These are phyloP conservation scores for Aureobasidium zeae DNA, from an alignment of 2,329 filamentous ascomycete genomes.

Conservation along the genomic window DNA sequence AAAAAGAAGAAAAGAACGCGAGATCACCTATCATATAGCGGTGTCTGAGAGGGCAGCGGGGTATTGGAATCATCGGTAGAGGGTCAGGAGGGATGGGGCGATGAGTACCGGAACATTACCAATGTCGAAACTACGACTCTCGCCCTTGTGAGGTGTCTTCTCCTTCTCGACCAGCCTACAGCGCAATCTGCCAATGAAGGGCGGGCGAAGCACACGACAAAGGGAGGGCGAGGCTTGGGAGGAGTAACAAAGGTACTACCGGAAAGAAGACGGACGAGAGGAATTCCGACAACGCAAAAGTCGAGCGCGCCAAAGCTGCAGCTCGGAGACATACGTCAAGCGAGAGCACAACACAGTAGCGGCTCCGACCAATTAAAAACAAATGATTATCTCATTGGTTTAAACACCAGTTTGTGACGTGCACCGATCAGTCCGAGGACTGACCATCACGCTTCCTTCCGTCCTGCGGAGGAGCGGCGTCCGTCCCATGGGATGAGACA, in stretches of 20 bases:
- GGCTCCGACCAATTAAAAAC: slow-evolving; percentile 25
- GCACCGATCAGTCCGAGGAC: slow-evolving; percentile 26
- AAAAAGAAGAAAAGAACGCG: slow-evolving; percentile 27
- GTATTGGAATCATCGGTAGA: slow-evolving; percentile 28
- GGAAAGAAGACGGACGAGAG: slow-evolving; percentile 19
- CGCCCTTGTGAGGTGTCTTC: slow-evolving; percentile 11
- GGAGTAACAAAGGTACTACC: background rate
- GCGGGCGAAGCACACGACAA: slow-evolving; percentile 6
- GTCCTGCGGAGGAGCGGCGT: slow-evolving; percentile 31
- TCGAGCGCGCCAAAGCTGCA: slow-evolving; percentile 19
- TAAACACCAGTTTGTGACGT: slow-evolving; percentile 27
- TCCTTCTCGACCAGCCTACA: slow-evolving; percentile 22
- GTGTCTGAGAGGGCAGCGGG: slow-evolving; percentile 29
- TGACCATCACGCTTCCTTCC: slow-evolving; percentile 31
- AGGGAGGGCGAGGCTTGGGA: slow-evolving; percentile 18
- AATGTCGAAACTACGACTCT: slow-evolving; percentile 14
- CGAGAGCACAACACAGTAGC: slow-evolving; percentile 30
- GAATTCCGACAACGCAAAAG: slow-evolving; percentile 21
- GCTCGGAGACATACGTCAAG: slow-evolving; percentile 17
- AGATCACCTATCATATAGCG: slow-evolving; percentile 25
- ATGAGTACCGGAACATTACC: slow-evolving; percentile 24
- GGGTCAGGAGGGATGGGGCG: slow-evolving; percentile 37
- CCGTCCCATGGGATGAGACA: slow-evolving; percentile 11
- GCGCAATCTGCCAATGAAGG: slow-evolving; percentile 18
- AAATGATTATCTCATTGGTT: background rate